Percentiles rank a stretch among this genome's conserved stretches.
These are phyloP conservation scores for Pseudogymnoascus sp. DNA, from an alignment of 2,329 filamentous ascomycete genomes.

Conservation along the genomic window DNA sequence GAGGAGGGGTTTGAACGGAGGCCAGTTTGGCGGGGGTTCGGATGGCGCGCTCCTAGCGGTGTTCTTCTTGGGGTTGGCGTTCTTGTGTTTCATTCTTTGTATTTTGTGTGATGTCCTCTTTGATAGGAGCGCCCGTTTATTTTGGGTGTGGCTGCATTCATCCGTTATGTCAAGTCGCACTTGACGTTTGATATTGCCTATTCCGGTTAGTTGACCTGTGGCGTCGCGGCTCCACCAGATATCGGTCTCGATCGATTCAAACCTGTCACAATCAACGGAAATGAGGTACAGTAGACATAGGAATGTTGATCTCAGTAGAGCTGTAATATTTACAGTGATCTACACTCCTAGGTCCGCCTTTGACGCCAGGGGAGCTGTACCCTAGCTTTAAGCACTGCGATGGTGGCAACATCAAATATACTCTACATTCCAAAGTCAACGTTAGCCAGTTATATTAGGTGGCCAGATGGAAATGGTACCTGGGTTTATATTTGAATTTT, in stretches of 20 bases:
- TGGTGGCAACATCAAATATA: background rate
- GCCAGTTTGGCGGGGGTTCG: slow-evolving; percentile 46
- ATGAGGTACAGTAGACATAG: background rate
- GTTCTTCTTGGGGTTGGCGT: slow-evolving; percentile 8
- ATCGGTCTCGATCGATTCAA: background rate
- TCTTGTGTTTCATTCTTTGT: background rate
- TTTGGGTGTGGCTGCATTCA: slow-evolving; percentile 2
- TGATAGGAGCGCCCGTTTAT: background rate
- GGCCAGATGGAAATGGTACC: background rate
- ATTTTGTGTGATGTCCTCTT: background rate
- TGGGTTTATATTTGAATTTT: background rate
- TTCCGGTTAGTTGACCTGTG: background rate
- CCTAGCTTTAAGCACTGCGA: background rate
- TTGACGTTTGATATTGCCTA: background rate
- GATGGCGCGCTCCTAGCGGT: background rate
- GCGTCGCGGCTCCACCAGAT: background rate
- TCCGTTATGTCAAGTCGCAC: background rate
- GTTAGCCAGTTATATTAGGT: background rate
- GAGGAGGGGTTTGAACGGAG: slow-evolving; percentile 47
- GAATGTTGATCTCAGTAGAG: background rate
- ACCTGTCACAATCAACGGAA: background rate
- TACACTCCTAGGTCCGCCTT: background rate
- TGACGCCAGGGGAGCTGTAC: background rate
- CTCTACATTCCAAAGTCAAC: background rate
- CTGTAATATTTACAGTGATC: background rate